phyloP scores from a whole-genome alignment of 139 green algal species.

The Picochlorum sp. region DNA sequence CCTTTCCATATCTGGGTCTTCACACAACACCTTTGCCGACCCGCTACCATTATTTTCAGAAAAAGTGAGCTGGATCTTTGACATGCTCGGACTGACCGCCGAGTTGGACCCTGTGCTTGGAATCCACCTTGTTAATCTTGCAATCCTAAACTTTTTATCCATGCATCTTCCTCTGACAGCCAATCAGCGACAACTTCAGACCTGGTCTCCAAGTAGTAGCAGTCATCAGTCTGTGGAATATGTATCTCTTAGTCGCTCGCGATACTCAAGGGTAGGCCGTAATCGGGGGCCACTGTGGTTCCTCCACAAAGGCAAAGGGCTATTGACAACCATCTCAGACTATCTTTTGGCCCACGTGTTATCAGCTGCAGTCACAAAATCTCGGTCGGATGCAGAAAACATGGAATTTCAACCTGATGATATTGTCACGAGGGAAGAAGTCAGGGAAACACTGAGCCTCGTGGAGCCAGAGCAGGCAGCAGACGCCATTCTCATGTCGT shows the following conservation, averaged over 20 bases:
- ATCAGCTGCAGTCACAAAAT: not conserved
- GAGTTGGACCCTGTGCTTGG: slow-evolving; percentile 29
- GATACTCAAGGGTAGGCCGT: not conserved
- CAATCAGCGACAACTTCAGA: slow-evolving; percentile 5
- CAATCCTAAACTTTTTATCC: slow-evolving; percentile 25
- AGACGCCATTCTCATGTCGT: not conserved
- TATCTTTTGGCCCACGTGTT: slow-evolving; percentile 1
- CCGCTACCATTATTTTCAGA: slow-evolving; percentile 13
- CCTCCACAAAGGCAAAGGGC: slow-evolving; percentile 7
- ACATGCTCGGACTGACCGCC: slow-evolving; percentile 12
- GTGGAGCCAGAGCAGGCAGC: not conserved
- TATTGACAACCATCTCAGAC: slow-evolving; percentile 14
- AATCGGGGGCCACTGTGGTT: not conserved
- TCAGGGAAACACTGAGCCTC: not conserved
- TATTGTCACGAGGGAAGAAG: slow-evolving; percentile 14
- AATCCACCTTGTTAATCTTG: slow-evolving; percentile 14
- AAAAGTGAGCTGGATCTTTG: slow-evolving; percentile 8
- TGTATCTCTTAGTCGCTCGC: not conserved
- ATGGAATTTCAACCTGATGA: not conserved
- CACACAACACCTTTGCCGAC: slow-evolving; percentile 38
- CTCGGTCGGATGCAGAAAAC: not conserved
- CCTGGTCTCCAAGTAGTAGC: slow-evolving; percentile 1
- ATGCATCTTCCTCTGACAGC: slow-evolving; percentile 19
- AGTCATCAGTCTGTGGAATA: not conserved
- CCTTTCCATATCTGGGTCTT: slow-evolving; percentile 19